Percentiles rank a stretch among this genome's conserved stretches.
These are phyloP conservation scores for Nannochloris sp. DNA, from an alignment of 139 green algal genomes.

Conservation along the genomic window DNA sequence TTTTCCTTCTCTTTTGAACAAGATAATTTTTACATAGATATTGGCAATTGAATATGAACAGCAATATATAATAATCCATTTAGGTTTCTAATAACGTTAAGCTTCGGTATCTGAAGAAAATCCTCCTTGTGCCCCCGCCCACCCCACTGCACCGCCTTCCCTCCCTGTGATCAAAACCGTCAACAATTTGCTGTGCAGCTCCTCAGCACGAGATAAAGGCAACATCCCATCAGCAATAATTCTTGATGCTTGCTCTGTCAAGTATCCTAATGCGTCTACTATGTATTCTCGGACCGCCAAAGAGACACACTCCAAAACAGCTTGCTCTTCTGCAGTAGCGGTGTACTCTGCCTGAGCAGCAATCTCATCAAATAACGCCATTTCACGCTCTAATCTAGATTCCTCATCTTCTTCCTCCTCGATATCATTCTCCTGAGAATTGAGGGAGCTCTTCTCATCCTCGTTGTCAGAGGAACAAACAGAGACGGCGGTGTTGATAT, in stretches of 20 bases:
- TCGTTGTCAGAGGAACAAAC: no score
- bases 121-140: no score
- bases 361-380: slow-evolving; percentile 2
- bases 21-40: no score
- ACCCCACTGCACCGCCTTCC: no score
- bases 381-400: background rate
- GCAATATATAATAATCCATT: no score
- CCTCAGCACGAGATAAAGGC: background rate
- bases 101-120: no score
- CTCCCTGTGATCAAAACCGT: background rate
- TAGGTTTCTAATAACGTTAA: no score
- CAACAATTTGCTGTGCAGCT: background rate
- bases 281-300: background rate
- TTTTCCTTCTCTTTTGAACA: no score
- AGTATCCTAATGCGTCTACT: background rate
- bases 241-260: slow-evolving; percentile 1
- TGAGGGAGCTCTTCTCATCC: background rate
- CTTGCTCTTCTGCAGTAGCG: slow-evolving; percentile 1
- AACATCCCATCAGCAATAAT: slow-evolving; percentile 8
- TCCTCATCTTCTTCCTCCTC: background rate
- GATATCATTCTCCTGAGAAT: background rate
- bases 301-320: slow-evolving; percentile 4
- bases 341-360: background rate
- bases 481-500: no score
- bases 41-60: no score